Evolutionary conservation across 139 green algal genomes (phyloP).

Genomic region (Edaphochlamys debaryana): DNA sequence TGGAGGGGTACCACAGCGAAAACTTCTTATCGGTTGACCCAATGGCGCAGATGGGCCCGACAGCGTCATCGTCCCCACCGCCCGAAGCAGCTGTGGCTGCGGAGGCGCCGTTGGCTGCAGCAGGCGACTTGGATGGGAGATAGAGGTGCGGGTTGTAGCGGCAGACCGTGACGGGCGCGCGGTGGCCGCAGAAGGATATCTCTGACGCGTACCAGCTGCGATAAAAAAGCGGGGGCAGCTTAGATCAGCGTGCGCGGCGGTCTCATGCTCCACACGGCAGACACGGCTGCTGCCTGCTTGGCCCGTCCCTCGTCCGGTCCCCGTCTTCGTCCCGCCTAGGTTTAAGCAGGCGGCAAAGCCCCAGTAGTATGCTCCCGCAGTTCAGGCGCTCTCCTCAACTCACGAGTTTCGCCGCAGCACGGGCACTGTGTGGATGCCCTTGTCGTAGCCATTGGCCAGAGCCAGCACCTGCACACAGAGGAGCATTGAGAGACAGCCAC

Average conservation of each 20-base stretch:
- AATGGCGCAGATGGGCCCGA: not conserved
- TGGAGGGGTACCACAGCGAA: constrained; percentile 66
- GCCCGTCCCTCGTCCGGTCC: too few relatives aligned
- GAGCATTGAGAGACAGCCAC: too few relatives aligned
- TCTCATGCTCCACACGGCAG: too few relatives aligned
- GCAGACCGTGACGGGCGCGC: constrained; percentile 69
- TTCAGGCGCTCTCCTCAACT: too few relatives aligned
- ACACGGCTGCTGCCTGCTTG: too few relatives aligned
- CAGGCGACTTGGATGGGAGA: not conserved
- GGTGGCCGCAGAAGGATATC: constrained; percentile 65
- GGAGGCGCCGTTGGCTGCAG: not conserved
- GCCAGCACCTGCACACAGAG: constrained; percentile 51
- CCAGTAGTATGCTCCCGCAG: too few relatives aligned
- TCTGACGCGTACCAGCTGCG: not conserved
- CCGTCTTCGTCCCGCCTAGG: too few relatives aligned
- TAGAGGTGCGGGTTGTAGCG: constrained; percentile 76
- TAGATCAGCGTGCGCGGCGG: too few relatives aligned
- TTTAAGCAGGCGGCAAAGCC: too few relatives aligned
- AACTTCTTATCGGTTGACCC: constrained; percentile 55
- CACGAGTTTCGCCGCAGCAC: constrained; percentile 47
- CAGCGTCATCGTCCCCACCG: not conserved
- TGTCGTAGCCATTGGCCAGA: constrained; percentile 56
- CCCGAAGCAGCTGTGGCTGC: not conserved
- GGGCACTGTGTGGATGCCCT: constrained; percentile 17
- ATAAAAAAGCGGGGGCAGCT: too few relatives aligned